Percentiles rank a stretch among this genome's conserved stretches.
Evolutionary conservation across 768 basidiomycete species (phyloP).

Genomic region (Kondoa malvinella): DNA sequence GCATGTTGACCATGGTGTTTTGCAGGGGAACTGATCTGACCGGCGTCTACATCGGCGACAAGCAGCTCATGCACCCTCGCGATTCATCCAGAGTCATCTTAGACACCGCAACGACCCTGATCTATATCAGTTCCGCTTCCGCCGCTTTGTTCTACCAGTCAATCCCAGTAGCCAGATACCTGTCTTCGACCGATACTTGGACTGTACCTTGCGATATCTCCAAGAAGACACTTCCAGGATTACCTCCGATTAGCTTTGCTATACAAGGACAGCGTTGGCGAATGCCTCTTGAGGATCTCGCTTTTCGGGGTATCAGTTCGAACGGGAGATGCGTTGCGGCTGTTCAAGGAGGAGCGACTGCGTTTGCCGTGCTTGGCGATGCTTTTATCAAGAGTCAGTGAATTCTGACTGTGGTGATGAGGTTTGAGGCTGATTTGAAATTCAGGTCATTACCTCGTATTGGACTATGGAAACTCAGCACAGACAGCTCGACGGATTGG

Average conservation of each 20-base stretch:
- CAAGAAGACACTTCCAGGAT: background rate
- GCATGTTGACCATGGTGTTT: background rate
- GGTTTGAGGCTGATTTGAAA: background rate
- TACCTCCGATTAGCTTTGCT: background rate
- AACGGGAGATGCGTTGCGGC: background rate
- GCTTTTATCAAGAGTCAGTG: conserved; percentile 7
- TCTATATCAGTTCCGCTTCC: background rate
- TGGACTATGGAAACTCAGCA: background rate
- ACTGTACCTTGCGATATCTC: background rate
- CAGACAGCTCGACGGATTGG: background rate
- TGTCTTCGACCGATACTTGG: background rate
- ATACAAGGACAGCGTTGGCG: background rate
- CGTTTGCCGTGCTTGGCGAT: conserved; percentile 1
- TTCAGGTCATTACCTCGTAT: conserved; percentile 1
- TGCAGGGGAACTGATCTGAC: background rate
- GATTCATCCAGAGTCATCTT: conserved; percentile 1
- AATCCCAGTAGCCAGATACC: background rate
- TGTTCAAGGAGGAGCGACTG: background rate
- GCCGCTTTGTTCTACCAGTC: background rate
- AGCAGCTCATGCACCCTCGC: background rate
- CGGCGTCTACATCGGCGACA: background rate
- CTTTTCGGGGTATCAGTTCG: background rate
- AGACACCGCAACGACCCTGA: conserved; percentile 2
- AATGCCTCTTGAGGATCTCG: background rate
- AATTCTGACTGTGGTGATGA: background rate